A percentile compares a stretch with the other conserved stretches of the same genome.
Conservation (phyloP, 1,139 yeast species). For the Hyphopichia pseudoburtonii region DNA sequence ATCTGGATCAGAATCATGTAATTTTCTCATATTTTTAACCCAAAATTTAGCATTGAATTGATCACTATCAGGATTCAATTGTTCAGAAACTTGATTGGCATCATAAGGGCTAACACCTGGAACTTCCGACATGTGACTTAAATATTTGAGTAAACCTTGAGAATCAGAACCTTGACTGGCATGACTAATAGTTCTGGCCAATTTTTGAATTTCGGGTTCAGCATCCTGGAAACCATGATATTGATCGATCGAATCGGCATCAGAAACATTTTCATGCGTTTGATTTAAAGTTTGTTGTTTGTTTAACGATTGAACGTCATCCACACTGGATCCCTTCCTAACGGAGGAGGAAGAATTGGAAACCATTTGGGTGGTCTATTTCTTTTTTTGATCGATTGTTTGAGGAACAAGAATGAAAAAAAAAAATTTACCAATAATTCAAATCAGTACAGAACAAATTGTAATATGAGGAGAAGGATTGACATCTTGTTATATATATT, state of each 20-base stretch:
- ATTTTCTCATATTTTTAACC: constrained; percentile 67
- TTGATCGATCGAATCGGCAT: constrained; percentile 22
- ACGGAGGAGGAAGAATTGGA: background rate
- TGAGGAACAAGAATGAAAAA: no score
- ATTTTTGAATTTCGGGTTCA: constrained; percentile 26
- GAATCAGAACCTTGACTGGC: constrained; percentile 20
- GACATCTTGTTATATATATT: no score
- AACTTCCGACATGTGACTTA: constrained; percentile 52
- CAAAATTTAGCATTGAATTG: constrained; percentile 65
- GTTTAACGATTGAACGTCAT: background rate
- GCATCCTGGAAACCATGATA: constrained; percentile 29
- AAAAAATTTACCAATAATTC: no score
- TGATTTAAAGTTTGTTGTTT: constrained; percentile 3
- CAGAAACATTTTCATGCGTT: constrained; percentile 8
- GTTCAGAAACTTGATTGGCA: constrained; percentile 15
- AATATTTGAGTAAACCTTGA: constrained; percentile 51
- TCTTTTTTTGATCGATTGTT: no score
- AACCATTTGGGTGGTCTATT: no score
- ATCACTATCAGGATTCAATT: constrained; percentile 40
- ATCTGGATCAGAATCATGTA: constrained; percentile 57
- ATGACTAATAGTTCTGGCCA: constrained; percentile 34
- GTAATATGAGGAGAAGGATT: no score
- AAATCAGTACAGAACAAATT: no score
- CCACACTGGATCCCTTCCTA: background rate
- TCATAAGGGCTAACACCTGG: constrained; percentile 47